Conservation (phyloP, 805 yeast species). For the Yarrowia sp. region DNA sequence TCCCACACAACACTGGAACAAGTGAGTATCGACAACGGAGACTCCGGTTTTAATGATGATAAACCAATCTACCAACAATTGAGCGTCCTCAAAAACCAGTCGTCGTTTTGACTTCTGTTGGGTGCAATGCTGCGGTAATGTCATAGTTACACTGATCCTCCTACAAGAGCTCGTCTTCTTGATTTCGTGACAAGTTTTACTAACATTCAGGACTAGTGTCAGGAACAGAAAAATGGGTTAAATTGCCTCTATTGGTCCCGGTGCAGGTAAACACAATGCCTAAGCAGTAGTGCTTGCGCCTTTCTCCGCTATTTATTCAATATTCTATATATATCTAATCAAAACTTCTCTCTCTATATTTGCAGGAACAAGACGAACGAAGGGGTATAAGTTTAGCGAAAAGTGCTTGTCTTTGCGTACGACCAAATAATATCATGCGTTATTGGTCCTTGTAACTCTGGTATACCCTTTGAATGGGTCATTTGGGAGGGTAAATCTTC, state of each 20-base stretch:
- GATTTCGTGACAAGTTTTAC: not conserved
- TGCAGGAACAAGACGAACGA: not conserved
- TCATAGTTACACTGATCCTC: slow-evolving; percentile 24
- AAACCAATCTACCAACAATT: slow-evolving; percentile 19
- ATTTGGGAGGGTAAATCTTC: not conserved
- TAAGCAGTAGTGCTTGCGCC: not conserved
- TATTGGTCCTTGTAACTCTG: too few species aligned
- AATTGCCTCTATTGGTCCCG: not conserved
- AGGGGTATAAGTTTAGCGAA: not conserved
- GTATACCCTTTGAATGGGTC: too few species aligned
- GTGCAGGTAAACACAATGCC: not conserved
- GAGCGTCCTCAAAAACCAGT: slow-evolving; percentile 21
- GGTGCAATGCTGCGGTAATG: slow-evolving; percentile 26
- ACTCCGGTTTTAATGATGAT: slow-evolving; percentile 3
- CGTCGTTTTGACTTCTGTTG: slow-evolving; percentile 26
- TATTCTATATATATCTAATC: not conserved
- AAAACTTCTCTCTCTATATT: not conserved
- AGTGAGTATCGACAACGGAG: slow-evolving; percentile 2
- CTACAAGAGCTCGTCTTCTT: not conserved
- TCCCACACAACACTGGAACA: slow-evolving; percentile 4
- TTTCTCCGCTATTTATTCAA: not conserved
- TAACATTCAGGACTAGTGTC: slow-evolving; percentile 8
- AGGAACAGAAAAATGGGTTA: not conserved
- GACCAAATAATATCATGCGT: not conserved
- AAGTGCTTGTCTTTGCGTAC: not conserved